A percentile compares a stretch with the other conserved stretches of the same genome.
phyloP scores from a whole-genome alignment of 2,329 filamentous ascomycete genomes.

The Bretziella fagacearum region DNA sequence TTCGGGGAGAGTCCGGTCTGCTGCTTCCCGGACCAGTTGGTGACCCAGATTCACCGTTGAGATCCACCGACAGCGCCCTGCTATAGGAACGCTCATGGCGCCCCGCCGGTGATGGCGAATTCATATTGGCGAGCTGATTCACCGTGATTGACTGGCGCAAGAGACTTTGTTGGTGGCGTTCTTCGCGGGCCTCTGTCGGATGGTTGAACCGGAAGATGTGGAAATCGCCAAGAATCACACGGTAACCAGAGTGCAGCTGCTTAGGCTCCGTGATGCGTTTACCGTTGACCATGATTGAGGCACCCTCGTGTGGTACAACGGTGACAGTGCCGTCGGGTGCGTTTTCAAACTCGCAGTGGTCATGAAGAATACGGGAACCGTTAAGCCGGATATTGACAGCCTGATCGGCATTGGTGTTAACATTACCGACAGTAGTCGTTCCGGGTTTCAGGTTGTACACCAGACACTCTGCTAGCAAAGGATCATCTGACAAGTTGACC shows the following conservation, averaged over 20 bases:
- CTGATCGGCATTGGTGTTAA: conserved; percentile 58
- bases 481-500: conserved; percentile 92
- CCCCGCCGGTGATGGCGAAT: conserved; percentile 16
- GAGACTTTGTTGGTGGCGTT: conserved; percentile 55
- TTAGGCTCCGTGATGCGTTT: conserved; percentile 73
- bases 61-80: conserved; percentile 53
- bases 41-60: conserved; percentile 35
- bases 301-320: conserved; percentile 73
- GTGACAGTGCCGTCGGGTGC: conserved; percentile 76
- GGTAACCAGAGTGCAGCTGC: conserved; percentile 76
- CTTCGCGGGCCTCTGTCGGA: conserved; percentile 83
- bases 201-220: conserved; percentile 99
- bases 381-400: conserved; percentile 85
- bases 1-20: conserved; percentile 56
- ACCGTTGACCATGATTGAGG: conserved; percentile 96
- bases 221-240: conserved; percentile 92
- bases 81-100: conserved; percentile 65
- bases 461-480: conserved; percentile 82
- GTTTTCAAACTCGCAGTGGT: conserved; percentile 92
- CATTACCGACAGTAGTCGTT: conserved; percentile 83
- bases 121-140: conserved; percentile 37
- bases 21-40: conserved; percentile 23
- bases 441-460: conserved; percentile 98
- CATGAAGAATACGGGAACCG: conserved; percentile 76
- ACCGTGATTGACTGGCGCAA: conserved; percentile 54